Evolutionary conservation across 2,329 filamentous ascomycete genomes (phyloP).

Genomic region (Sclerotinia minor): DNA sequence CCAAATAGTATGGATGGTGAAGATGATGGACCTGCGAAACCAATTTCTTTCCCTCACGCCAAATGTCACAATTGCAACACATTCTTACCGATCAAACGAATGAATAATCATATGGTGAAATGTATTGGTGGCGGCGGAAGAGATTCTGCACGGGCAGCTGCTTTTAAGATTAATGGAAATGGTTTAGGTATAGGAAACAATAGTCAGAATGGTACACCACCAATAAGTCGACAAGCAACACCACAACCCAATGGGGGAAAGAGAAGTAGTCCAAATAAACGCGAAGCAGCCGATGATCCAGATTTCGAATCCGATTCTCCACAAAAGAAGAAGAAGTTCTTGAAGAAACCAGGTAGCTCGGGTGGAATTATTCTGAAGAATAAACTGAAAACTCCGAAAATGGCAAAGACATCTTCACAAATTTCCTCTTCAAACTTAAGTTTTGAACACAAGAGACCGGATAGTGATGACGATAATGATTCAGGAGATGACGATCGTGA

Average conservation of each 20-base stretch:
- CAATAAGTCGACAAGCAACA: conserved; percentile 63
- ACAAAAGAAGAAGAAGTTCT: conserved; percentile 39
- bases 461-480: conserved; percentile 34
- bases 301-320: conserved; percentile 39
- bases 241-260: conserved; percentile 44
- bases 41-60: conserved; percentile 63
- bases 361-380: conserved; percentile 24
- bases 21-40: conserved; percentile 53
- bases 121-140: conserved; percentile 67
- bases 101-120: conserved; percentile 69
- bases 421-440: conserved; percentile 33
- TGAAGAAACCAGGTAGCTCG: conserved; percentile 33
- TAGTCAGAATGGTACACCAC: conserved; percentile 57
- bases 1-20: conserved; percentile 51
- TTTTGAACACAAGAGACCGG: conserved; percentile 34
- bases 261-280: conserved; percentile 39
- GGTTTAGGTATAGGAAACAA: conserved; percentile 42
- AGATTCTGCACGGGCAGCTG: conserved; percentile 61
- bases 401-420: conserved; percentile 31
- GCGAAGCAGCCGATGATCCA: conserved; percentile 39
- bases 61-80: conserved; percentile 68
- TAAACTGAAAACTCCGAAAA: conserved; percentile 38
- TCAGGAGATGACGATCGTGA: conserved; percentile 37
- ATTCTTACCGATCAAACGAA: conserved; percentile 62
- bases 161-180: conserved; percentile 61